Conservation (phyloP, 1,284 basidiomycete species). For the Malassezia japonica region DNA sequence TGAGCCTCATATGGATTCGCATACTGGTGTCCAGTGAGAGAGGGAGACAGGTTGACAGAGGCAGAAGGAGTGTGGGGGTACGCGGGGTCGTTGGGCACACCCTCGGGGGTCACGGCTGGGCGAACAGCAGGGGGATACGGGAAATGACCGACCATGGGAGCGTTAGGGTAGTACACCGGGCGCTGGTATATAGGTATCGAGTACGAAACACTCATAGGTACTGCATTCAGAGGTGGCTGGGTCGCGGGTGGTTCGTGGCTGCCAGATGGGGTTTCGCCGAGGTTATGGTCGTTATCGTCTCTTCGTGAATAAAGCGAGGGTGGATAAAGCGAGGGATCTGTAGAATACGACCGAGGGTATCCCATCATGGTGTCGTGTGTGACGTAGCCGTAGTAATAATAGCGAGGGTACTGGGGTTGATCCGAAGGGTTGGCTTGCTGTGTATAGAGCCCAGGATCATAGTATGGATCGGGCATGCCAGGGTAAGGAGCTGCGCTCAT, state of each 20-base stretch:
- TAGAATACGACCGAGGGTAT: not conserved
- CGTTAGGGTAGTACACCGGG: not conserved
- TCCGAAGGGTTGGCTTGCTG: not conserved
- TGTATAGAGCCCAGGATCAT: not conserved
- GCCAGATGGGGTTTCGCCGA: no score
- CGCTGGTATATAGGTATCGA: conserved; percentile 8
- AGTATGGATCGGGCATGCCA: not conserved
- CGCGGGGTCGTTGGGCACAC: not conserved
- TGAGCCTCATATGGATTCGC: not conserved
- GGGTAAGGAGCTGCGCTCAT: not conserved
- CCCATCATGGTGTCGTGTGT: not conserved
- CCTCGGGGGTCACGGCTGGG: not conserved
- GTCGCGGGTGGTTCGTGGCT: no score
- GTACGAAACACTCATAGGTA: not conserved
- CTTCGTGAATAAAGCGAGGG: not conserved
- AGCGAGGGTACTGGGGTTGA: not conserved
- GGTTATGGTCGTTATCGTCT: not conserved
- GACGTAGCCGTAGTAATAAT: conserved; percentile 5
- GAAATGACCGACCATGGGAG: not conserved
- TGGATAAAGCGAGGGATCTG: not conserved
- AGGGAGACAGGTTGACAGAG: no score
- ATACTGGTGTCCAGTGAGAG: no score
- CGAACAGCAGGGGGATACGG: not conserved
- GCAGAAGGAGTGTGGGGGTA: no score
- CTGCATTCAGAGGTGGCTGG: not conserved